phyloP scores from a whole-genome alignment of 352 stramenopile species.

The Globisporangium abappressorium region DNA sequence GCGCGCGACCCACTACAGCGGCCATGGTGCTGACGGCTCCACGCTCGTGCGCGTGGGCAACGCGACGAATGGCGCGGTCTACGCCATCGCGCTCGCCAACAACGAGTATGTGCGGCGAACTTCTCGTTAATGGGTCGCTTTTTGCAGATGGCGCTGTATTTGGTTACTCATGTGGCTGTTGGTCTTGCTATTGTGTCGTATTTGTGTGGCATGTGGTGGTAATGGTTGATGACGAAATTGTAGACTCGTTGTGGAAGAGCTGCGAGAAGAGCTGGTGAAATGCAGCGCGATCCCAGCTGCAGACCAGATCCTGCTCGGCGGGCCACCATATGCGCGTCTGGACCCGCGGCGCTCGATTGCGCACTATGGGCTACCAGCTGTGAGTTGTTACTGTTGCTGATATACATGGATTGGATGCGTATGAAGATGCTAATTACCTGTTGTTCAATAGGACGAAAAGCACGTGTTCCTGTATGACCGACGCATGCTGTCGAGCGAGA shows the following conservation, averaged over 20 bases:
- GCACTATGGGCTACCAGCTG: slow-evolving; percentile 60
- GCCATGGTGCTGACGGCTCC: neutral
- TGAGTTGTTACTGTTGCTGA: slow-evolving; percentile 16
- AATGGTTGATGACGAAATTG: neutral
- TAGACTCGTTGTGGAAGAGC: slow-evolving; percentile 65
- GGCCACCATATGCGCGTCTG: slow-evolving; percentile 70
- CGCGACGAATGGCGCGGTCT: slow-evolving; percentile 36
- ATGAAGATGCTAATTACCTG: neutral
- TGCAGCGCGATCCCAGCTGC: slow-evolving; percentile 52
- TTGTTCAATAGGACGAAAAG: slow-evolving; percentile 41
- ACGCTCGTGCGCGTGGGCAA: slow-evolving; percentile 47
- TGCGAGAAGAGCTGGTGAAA: slow-evolving; percentile 58
- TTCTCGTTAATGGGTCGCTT: neutral
- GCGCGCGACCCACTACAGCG: neutral
- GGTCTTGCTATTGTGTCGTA: neutral
- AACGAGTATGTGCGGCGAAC: slow-evolving; percentile 40
- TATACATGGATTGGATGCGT: neutral
- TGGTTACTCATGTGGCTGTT: neutral
- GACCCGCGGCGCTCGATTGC: slow-evolving; percentile 68
- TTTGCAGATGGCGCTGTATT: neutral
- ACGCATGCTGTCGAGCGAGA: slow-evolving; percentile 70
- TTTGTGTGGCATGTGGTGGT: neutral
- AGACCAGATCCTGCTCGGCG: slow-evolving; percentile 82
- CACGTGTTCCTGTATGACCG: slow-evolving; percentile 83
- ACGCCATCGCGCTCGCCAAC: slow-evolving; percentile 35